Conservation (phyloP, 495 filamentous ascomycete genomes). For the Aspergillus diversus region DNA sequence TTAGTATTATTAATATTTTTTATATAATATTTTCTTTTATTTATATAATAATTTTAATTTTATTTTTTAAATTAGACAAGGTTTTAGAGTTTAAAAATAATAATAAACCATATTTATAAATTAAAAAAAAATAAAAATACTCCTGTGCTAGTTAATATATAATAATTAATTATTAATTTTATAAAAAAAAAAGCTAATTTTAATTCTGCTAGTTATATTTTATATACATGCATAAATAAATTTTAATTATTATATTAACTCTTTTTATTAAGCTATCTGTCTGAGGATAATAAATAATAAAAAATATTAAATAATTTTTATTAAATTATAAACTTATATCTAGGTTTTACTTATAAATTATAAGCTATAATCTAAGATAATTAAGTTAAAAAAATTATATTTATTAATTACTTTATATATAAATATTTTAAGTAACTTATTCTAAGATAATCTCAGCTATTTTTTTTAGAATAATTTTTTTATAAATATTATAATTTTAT, state of each 20-base stretch:
- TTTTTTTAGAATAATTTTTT: neutral
- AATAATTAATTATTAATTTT: too few relatives aligned
- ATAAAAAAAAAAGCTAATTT: too few relatives aligned
- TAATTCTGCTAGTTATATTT: neutral
- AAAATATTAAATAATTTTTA: neutral
- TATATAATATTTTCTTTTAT: too few relatives aligned
- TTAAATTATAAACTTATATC: slow-evolving; percentile 9
- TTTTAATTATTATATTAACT: neutral
- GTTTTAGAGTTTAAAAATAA: too few relatives aligned
- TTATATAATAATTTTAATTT: too few relatives aligned
- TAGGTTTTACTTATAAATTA: too few relatives aligned
- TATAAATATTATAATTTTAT: neutral
- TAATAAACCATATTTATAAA: too few relatives aligned
- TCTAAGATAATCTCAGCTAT: neutral
- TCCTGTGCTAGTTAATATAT: too few relatives aligned
- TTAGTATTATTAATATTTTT: too few relatives aligned
- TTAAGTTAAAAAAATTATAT: neutral
- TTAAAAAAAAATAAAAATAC: too few relatives aligned
- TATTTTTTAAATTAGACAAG: too few relatives aligned
- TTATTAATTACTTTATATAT: neutral
- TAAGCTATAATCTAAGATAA: neutral
- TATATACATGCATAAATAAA: neutral
- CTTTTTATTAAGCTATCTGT: neutral
- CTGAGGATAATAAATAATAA: neutral
- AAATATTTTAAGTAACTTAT: too few relatives aligned